Base-by-base conservation (phyloP, 2,329 filamentous ascomycete genomes). In the Daldinia eschscholtzii region DNA sequence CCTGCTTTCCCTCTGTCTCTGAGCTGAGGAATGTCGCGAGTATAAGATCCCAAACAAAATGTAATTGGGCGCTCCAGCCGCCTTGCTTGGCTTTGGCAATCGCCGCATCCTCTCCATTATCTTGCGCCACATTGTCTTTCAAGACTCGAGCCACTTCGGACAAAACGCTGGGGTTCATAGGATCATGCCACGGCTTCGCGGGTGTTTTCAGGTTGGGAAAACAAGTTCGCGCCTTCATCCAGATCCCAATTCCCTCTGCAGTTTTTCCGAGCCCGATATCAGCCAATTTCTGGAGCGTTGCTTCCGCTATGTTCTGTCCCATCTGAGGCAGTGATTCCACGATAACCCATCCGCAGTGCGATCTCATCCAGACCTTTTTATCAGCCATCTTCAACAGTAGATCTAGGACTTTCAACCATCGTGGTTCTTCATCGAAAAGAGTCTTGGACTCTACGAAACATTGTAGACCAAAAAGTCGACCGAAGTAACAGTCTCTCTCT, bases 241-340 rank as follows among this genome's bases (percentile, higher is more conserved):
- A 98, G 64, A 98, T 88, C 0, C 93, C 93, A 23, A 98, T 89
- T 6, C 94, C 95, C 78, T 98, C 95, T 0, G 94, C 91, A 0
- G 94, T 95, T 78, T 92, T 92, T 7, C 90, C 88, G 56, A 97
- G 83, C 9, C 91, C 90, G 56, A 88, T 86, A 15, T 88, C 84
- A 20, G 85, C 83, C 7, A 97, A 77, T 42, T 85, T 86, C 66
- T 88, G 81, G 39, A 97, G 82, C 0, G 91, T 89, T 28, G 84
- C 80, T 74, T 90, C 85, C 0, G 88, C 88, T 63, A 88, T 86
- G 64, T 85, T 82, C 73, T 86, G 80, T 41, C 83, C 81, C 83
- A 88, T 88, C 75, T 90, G 89, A 35, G 86, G 85, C 41, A 96
- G 79, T 13, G 91, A 89, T 76, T 93, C 89, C 50, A 92, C 91